These are phyloP conservation scores for Puccinellia tenuiflora DNA, from an alignment of 176 grass and related monocot species.

Conservation along the genomic window DNA sequence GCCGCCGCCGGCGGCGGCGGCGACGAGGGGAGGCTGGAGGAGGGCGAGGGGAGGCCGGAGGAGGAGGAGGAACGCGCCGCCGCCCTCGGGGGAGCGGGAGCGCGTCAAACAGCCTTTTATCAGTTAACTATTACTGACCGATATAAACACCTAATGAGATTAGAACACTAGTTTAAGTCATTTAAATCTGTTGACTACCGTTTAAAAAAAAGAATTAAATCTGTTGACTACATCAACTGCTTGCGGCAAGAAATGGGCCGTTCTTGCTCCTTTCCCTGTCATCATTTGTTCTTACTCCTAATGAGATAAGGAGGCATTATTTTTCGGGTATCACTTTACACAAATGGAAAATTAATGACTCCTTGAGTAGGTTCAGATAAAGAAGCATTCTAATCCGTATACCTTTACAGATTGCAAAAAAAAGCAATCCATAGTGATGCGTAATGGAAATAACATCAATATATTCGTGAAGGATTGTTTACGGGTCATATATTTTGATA, in stretches of 20 bases:
- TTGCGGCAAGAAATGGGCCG: constrained; percentile 3
- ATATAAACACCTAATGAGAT: not conserved
- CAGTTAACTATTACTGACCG: not conserved
- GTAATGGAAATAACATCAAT: not conserved
- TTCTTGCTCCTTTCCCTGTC: not conserved
- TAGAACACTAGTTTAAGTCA: not conserved
- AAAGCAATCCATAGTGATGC: not conserved
- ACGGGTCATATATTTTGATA: not conserved
- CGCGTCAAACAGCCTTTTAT: no score
- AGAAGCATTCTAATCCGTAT: not conserved
- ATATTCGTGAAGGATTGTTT: not conserved
- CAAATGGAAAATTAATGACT: no score
- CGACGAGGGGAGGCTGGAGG: no score
- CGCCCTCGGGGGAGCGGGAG: no score
- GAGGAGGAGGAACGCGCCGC: no score
- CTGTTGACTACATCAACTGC: not conserved
- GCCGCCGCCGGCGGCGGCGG: no score
- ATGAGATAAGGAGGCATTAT: no score
- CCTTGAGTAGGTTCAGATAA: not conserved
- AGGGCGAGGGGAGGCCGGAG: no score
- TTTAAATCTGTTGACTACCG: not conserved
- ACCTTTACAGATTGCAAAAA: not conserved
- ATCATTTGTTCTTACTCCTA: not conserved
- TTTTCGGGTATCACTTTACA: no score
- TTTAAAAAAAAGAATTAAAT: no score